Evolutionary conservation across 345 rosid species (phyloP), one percentile per base, ranked within the genome.

Genomic region (Nephelium lappaceum): DNA sequence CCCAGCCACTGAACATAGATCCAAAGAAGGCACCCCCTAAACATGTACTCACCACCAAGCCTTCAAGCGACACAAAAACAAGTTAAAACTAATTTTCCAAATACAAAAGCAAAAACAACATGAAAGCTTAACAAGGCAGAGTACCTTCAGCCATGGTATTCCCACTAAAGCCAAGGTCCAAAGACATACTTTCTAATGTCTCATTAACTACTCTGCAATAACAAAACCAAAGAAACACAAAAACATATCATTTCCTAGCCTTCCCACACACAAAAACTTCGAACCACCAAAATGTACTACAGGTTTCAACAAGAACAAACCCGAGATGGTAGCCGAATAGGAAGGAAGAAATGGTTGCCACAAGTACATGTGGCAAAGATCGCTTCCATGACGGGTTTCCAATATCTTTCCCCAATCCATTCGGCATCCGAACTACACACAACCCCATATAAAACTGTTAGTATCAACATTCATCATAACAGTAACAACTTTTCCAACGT

Each of bases 1-100:
- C 87, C 93, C 87, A 86, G 65, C 98, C 99, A 84, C 98, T 93
- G 73, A 93, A 83, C 81, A 92, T 51, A 38, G 95, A 95, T 83
- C 99, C 98, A 79, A 91, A 12, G 71, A 93, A 92, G 80, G 97
- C 99, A 55, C 99, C 99, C 18, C 92, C 99, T 83, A 95, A 87
- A 80, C 98, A 95, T 42, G 89, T 90, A 84, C 99, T 93, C 72
- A 95, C 99, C 72, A 92, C 99, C 53, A 95, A 85, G 78, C 99
- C 98, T 95, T 77, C 81, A 90, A 78, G 75, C 38, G 74, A 65
- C 38, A 58, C 61, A 81, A 84, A 76, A 72, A 53, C 79, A 69
- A 57, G 76, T 19, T 81, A 31, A 78, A 80, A 76, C 69, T 16
- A 76, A 69, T 47, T 60, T 45, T 69, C 74, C 67, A 18, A 72